Conservation (phyloP, 306 rosid species). For the Acacia melanoxylon region DNA sequence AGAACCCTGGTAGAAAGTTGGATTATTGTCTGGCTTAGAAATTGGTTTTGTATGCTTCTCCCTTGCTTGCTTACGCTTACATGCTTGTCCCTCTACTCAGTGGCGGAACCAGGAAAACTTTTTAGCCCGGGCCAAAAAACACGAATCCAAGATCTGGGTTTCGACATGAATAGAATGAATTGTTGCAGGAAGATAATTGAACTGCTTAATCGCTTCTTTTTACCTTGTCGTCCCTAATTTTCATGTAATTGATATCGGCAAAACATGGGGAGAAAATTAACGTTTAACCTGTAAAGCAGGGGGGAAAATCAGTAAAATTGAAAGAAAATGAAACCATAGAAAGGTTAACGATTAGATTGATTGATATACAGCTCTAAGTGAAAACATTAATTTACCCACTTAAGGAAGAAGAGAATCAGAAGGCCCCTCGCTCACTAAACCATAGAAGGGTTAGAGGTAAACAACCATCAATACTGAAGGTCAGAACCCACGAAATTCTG, state of each 20-base stretch:
- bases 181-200: not conserved
- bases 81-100: too few species aligned
- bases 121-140: too few species aligned
- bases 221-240: conserved; percentile 82
- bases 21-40: too few species aligned
- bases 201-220: not conserved
- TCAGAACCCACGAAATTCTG: not conserved
- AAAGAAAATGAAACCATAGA: not conserved
- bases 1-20: too few species aligned
- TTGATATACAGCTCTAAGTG: not conserved
- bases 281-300: conserved; percentile 17
- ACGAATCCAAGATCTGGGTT: not conserved
- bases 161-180: conserved; percentile 17
- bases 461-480: not conserved
- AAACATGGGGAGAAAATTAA: conserved; percentile 22
- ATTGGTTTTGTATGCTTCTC: too few species aligned
- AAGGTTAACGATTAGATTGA: not conserved
- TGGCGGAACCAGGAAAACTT: too few species aligned
- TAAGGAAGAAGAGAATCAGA: not conserved
- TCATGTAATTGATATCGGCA: conserved; percentile 81
- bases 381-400: not conserved
- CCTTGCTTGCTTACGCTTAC: too few species aligned
- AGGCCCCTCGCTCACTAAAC: not conserved
- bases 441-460: not conserved
- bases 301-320: not conserved